A percentile compares a stretch with the other conserved stretches of the same genome.
phyloP scores from a whole-genome alignment of 2,329 filamentous ascomycete species.

The Sclerotinia trifoliorum region DNA sequence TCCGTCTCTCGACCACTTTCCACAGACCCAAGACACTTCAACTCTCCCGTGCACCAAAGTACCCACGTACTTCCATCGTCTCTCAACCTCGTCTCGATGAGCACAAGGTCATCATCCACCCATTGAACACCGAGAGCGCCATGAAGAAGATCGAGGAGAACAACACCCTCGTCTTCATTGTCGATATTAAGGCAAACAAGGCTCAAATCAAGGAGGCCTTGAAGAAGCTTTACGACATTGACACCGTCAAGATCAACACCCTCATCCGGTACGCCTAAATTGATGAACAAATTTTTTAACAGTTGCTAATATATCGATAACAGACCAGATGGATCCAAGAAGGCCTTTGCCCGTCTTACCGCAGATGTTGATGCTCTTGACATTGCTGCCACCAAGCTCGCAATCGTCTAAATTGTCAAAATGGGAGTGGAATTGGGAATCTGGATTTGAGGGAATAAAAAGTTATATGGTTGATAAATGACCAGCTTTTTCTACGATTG shows the following conservation, averaged over 20 bases:
- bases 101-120: slow-evolving; percentile 97
- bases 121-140: slow-evolving; percentile 98
- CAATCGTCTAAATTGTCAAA: slow-evolving; percentile 75
- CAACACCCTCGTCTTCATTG: slow-evolving; percentile 98
- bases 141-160: slow-evolving; percentile 99
- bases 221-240: slow-evolving; percentile 99
- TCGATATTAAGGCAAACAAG: slow-evolving; percentile 98
- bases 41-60: slow-evolving; percentile 88
- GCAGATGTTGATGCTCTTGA: slow-evolving; percentile 97
- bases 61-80: slow-evolving; percentile 92
- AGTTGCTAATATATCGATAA: slow-evolving; percentile 26
- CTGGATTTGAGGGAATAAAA: slow-evolving; percentile 30
- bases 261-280: slow-evolving; percentile 76
- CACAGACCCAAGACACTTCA: slow-evolving; percentile 96
- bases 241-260: slow-evolving; percentile 98
- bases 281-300: not conserved
- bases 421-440: slow-evolving; percentile 47
- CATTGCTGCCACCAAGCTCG: slow-evolving; percentile 98
- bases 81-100: slow-evolving; percentile 90
- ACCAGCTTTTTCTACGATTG: slow-evolving; percentile 25
- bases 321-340: slow-evolving; percentile 95
- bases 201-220: slow-evolving; percentile 96
- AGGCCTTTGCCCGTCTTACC: slow-evolving; percentile 95
- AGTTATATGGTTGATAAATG: slow-evolving; percentile 8
- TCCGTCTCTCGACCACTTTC: slow-evolving; percentile 91